phyloP scores from a whole-genome alignment of 257 asterid genomes.

The Handroanthus guayacan region DNA sequence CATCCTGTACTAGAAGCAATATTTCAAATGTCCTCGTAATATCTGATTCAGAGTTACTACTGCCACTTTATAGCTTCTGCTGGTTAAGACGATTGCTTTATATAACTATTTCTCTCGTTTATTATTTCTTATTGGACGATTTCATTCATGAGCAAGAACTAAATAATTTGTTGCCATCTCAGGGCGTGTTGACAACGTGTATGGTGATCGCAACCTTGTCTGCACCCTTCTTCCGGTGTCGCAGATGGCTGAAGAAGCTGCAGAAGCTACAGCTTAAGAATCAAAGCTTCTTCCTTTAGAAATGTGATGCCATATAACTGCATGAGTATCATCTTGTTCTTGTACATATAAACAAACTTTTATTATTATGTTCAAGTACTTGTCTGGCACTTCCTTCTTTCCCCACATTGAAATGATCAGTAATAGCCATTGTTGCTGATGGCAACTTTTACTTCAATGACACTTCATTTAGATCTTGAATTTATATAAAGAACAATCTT shows the following conservation, averaged over 20 bases:
- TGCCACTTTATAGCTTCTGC: too few relatives aligned
- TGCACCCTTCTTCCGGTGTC: conserved; percentile 96
- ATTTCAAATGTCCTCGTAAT: too few relatives aligned
- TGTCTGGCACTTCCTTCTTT: conserved; percentile 43
- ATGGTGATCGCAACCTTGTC: conserved; percentile 96
- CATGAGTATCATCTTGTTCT: conserved; percentile 48
- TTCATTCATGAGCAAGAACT: background rate
- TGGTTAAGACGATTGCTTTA: too few relatives aligned
- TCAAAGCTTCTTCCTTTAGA: conserved; percentile 21
- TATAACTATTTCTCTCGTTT: background rate
- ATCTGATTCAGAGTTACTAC: too few relatives aligned
- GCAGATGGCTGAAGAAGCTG: conserved; percentile 82
- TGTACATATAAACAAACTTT: conserved; percentile 60
- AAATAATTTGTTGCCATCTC: conserved; percentile 18
- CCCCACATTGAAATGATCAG: conserved; percentile 30
- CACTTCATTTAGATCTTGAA: background rate
- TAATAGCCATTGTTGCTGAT: conserved; percentile 47
- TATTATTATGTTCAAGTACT: conserved; percentile 42
- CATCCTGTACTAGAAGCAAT: too few relatives aligned
- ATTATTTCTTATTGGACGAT: background rate
- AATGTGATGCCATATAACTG: conserved; percentile 28
- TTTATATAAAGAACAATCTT: background rate
- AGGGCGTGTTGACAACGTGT: conserved; percentile 97
- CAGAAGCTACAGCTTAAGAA: conserved; percentile 83
- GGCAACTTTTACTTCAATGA: conserved; percentile 38